Base-by-base conservation (phyloP, 2,329 filamentous ascomycete species). In the Sarocladium kiliense region DNA sequence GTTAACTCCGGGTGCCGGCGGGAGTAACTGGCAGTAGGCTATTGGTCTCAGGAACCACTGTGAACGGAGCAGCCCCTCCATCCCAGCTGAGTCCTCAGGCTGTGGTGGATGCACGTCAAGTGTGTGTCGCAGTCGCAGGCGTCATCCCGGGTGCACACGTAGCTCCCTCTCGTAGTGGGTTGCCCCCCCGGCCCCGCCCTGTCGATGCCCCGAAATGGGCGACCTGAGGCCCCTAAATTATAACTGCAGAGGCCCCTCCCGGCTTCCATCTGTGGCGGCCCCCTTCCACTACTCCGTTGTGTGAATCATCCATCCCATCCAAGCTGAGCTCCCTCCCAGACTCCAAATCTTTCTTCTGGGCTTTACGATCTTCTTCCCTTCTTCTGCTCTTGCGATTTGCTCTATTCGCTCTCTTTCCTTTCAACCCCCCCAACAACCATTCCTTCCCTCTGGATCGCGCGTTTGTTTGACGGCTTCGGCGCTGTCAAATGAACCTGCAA, bases 401-500 rank as follows among this genome's bases (percentile, higher is more conserved):
- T 51, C 50, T 59, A 56, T 60, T 56, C 51, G 55, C 19, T 50
- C 44, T 55, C 49, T 64, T 58, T 55, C 53, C 57, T 58, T 59
- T 59, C 59, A 60, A 63, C 61, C 4, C 41, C 14, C 41, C 36
- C 23, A 54, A 26, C 19, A 18, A 56, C 55, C 39, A 53, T 59
- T 54, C 19, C 34, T 50, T 55, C 21, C 42, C 53, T 57, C 61
- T 65, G 65, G 62, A 66, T 72, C 73, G 90, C 91, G 91, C 90
- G 90, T 86, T 96, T 91, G 79, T 87, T 95, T 94, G 91, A 80
- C 89, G 89, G 86, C 86, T 76, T 69, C 59, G 64, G 62, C 71
- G 87, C 90, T 92, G 91, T 95, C 90, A 93, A 91, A 96, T 96
- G 92, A 96, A 94, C 91, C 91, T 97, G 92, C 91, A 92, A 78